Evolutionary conservation across 331 rosid genomes (phyloP).

Genomic region (Phaseolus coccineus): DNA sequence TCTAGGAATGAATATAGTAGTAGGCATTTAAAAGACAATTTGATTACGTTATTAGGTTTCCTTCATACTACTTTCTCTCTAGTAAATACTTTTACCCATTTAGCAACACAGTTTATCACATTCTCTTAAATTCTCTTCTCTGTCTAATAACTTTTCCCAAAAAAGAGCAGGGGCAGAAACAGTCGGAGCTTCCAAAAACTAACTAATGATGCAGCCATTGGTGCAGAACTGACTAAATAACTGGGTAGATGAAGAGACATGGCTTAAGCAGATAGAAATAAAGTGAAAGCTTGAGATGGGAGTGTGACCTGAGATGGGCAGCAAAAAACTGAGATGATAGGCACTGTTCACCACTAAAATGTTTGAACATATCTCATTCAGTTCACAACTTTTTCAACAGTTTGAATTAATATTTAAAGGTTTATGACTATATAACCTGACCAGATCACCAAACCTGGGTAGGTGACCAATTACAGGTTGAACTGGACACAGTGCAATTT

Average conservation of each 20-base stretch:
- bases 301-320: background rate
- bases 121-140: background rate
- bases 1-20: background rate
- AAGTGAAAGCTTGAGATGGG: background rate
- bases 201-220: background rate
- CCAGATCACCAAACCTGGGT: background rate
- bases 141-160: background rate
- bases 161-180: background rate
- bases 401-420: background rate
- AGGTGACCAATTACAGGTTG: background rate
- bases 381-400: background rate
- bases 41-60: background rate
- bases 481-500: background rate
- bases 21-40: no score
- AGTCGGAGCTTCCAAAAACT: background rate
- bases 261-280: background rate
- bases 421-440: background rate
- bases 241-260: background rate
- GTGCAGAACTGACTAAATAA: background rate
- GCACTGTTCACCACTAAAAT: background rate
- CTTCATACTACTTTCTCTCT: background rate
- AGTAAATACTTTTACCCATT: background rate
- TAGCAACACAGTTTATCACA: background rate
- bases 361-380: background rate
- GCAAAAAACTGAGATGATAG: background rate